Conservation (phyloP, 2,329 filamentous ascomycete genomes). For the Nigrospora oryzae region DNA sequence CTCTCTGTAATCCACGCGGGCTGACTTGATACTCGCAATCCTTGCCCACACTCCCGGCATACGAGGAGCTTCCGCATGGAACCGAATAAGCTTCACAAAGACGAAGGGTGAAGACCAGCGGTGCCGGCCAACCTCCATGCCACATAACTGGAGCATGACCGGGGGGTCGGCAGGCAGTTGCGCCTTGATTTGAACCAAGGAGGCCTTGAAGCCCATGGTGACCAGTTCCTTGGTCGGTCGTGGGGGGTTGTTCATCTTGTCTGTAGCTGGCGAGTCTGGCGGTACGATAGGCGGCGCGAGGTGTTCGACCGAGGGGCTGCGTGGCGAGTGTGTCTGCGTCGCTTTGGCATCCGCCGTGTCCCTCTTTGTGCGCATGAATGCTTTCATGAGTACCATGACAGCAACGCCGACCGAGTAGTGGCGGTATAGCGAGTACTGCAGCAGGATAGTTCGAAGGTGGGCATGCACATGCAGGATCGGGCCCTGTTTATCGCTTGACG, state of each 20-base stretch:
- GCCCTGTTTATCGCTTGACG: slow-evolving; percentile 77
- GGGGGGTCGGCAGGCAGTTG: slow-evolving; percentile 83
- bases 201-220: slow-evolving; percentile 73
- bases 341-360: slow-evolving; percentile 27
- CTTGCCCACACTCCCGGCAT: slow-evolving; percentile 81
- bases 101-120: slow-evolving; percentile 82
- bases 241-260: slow-evolving; percentile 21
- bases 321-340: slow-evolving; percentile 12
- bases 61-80: slow-evolving; percentile 81
- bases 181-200: slow-evolving; percentile 79
- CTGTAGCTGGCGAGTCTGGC: slow-evolving; percentile 19
- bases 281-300: slow-evolving; percentile 28
- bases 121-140: slow-evolving; percentile 74
- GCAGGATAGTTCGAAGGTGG: slow-evolving; percentile 65
- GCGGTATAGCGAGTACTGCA: slow-evolving; percentile 89
- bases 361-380: slow-evolving; percentile 49
- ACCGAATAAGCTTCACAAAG: slow-evolving; percentile 65
- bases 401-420: slow-evolving; percentile 88
- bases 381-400: slow-evolving; percentile 62
- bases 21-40: slow-evolving; percentile 72
- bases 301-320: slow-evolving; percentile 18
- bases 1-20: slow-evolving; percentile 74
- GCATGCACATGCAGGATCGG: slow-evolving; percentile 83
- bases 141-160: slow-evolving; percentile 83
- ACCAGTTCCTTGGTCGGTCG: slow-evolving; percentile 54